Percentiles rank a stretch among this genome's conserved stretches.
Evolutionary conservation across 2,329 filamentous ascomycete genomes (phyloP).

Genomic region (Fusarium albidum): DNA sequence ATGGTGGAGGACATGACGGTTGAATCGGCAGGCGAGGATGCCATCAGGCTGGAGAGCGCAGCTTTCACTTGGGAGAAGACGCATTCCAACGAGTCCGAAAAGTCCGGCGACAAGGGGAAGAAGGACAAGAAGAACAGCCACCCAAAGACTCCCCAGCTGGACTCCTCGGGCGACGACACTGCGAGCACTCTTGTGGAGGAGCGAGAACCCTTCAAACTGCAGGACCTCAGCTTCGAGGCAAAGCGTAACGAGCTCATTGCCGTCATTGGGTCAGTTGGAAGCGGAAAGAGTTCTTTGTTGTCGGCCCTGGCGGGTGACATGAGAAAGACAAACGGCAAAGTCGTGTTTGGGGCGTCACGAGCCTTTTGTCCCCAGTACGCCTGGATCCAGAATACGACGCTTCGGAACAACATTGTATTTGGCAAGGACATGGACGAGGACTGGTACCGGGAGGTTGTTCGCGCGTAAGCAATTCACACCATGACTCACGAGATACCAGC

Average conservation of each 20-base stretch:
- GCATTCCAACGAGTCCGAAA: constrained; percentile 62
- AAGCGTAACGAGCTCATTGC: constrained; percentile 80
- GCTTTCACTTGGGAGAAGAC: constrained; percentile 89
- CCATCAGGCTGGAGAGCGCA: constrained; percentile 75
- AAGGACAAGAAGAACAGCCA: constrained; percentile 48
- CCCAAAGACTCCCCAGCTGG: constrained; percentile 39
- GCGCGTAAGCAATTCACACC: constrained; percentile 62
- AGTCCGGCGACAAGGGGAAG: constrained; percentile 52
- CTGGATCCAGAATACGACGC: constrained; percentile 94
- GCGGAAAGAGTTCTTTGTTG: constrained; percentile 89
- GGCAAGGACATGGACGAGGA: constrained; percentile 77
- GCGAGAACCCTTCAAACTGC: constrained; percentile 75
- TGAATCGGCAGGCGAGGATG: constrained; percentile 67
- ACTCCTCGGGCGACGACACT: constrained; percentile 53
- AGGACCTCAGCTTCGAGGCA: constrained; percentile 71
- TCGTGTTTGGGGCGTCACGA: constrained; percentile 79
- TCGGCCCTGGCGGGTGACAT: constrained; percentile 93
- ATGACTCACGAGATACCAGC: constrained; percentile 17
- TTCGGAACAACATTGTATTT: constrained; percentile 90
- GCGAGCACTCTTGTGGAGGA: constrained; percentile 66
- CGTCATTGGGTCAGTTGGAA: constrained; percentile 89
- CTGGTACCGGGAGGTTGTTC: constrained; percentile 87
- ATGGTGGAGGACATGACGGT: constrained; percentile 72
- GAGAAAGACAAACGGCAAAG: constrained; percentile 79
- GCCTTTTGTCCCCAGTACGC: constrained; percentile 97